Base-by-base conservation (phyloP, 139 green algal genomes). In the Marvania coccoides region DNA sequence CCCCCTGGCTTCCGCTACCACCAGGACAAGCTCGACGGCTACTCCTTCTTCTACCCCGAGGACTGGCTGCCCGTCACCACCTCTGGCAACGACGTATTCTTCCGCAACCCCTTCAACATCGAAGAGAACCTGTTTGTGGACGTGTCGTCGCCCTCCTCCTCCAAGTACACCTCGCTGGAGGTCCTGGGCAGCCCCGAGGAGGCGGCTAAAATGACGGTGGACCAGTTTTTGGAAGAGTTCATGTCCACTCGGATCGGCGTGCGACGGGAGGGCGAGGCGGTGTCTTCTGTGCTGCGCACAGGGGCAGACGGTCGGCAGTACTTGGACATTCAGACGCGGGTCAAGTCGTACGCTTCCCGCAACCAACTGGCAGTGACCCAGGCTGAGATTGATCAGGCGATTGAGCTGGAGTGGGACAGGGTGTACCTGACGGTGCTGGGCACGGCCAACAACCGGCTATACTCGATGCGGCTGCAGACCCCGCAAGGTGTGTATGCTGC, bases 101-200 rank as follows among this genome's bases (percentile, higher is more conserved):
- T 85, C 46, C 81, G 93, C 23, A 94, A 95, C 79, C 87, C 88
- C 1, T 68, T 74, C 33, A 87, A 88, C 45, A 76, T 89, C 9
- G 90, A 97, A 30, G 81, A 97, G 70, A 96, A 95, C 69, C 39
- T 96, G 14, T 96, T 96, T 75, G 88, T 98, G 23, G 79, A 91
- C 48, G 81, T 97, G 15, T 90, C 83, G 4, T 97, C 89, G 1
- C 91, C 93, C 12, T 95, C 59, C 0, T 87, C 80, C 10, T 87
- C 74, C 4, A 84, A 80, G 30, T 98, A 83, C 64, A 65, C 65
- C 15, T 67, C 65, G 0, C 83, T 97, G 19, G 66, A 39, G 1
- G 89, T 96, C 61, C 72, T 98, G 30, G 89, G 89, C n/a, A 81
- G 66, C 2, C 89, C 92, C 1, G 35, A 89, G 28, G 76, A 89